Conservation (phyloP, 2,329 filamentous ascomycete species). For the Claviceps quebecensis region DNA sequence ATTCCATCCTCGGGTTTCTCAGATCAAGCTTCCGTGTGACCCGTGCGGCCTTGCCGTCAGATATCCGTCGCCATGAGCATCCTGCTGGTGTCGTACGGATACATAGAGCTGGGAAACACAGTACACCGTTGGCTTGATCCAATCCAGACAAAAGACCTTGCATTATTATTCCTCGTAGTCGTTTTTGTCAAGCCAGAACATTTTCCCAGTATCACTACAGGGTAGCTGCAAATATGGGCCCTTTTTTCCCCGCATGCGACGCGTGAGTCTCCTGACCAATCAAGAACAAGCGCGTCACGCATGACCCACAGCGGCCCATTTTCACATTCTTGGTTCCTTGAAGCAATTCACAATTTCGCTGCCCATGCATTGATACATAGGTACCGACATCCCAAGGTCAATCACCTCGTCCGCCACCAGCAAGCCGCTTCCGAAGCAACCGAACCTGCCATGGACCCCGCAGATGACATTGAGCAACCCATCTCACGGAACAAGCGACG, state of each 20-base stretch:
- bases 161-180: no score
- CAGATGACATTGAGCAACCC: slow-evolving; percentile 12
- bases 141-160: no score
- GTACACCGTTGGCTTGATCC: no score
- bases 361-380: slow-evolving; percentile 6
- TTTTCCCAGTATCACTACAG: not conserved
- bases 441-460: slow-evolving; percentile 16
- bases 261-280: not conserved
- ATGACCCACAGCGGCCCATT: not conserved
- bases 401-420: not conserved
- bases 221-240: not conserved
- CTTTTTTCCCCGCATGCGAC: not conserved
- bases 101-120: no score
- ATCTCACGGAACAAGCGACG: slow-evolving; percentile 19
- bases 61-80: not conserved
- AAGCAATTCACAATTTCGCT: slow-evolving; percentile 1
- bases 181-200: no score
- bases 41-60: not conserved
- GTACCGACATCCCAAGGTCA: not conserved
- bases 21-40: not conserved
- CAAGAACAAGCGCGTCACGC: not conserved
- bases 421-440: not conserved
- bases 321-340: not conserved
- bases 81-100: not conserved
- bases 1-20: not conserved